Conservation (phyloP, 495 filamentous ascomycete genomes). For the Aspergillus taichungensis region DNA sequence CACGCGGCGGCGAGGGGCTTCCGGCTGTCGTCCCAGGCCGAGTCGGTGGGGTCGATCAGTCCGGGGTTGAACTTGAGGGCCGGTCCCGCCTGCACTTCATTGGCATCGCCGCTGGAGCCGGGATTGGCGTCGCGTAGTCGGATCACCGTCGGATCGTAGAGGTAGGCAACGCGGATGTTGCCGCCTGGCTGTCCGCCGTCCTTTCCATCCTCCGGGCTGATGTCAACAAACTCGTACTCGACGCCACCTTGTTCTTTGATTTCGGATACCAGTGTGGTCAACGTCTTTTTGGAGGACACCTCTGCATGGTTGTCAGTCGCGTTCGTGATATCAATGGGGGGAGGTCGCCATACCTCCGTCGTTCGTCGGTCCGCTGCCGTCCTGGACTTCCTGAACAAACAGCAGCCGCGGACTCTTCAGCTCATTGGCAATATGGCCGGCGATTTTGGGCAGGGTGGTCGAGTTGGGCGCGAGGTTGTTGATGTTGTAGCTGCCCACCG, state of each 20-base stretch:
- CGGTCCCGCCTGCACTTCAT: constrained; percentile 37
- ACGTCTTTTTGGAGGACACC: constrained; percentile 22
- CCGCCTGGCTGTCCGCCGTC: constrained; percentile 53
- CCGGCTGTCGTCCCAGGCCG: constrained; percentile 41
- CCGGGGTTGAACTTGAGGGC: constrained; percentile 51
- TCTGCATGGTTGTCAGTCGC: background rate
- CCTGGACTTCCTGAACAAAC: constrained; percentile 55
- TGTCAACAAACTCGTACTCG: constrained; percentile 29
- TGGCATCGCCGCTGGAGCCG: constrained; percentile 34
- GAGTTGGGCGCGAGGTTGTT: constrained; percentile 47
- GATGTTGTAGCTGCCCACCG: constrained; percentile 52
- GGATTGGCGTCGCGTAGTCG: constrained; percentile 38
- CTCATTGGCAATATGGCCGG: constrained; percentile 45
- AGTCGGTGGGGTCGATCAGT: constrained; percentile 45
- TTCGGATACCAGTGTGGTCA: constrained; percentile 21
- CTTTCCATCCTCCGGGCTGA: constrained; percentile 37
- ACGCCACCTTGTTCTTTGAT: constrained; percentile 9
- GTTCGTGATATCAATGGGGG: background rate
- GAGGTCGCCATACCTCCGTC: constrained; percentile 29
- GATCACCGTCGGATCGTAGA: constrained; percentile 45
- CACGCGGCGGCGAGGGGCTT: constrained; percentile 53
- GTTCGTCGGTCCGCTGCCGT: constrained; percentile 44
- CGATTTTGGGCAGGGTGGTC: constrained; percentile 36
- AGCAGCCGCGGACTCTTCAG: constrained; percentile 45
- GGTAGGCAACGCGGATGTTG: constrained; percentile 56